Evolutionary conservation across 2,329 filamentous ascomycete species (phyloP).

Genomic region (Stagonosporopsis cucurbitacearum): DNA sequence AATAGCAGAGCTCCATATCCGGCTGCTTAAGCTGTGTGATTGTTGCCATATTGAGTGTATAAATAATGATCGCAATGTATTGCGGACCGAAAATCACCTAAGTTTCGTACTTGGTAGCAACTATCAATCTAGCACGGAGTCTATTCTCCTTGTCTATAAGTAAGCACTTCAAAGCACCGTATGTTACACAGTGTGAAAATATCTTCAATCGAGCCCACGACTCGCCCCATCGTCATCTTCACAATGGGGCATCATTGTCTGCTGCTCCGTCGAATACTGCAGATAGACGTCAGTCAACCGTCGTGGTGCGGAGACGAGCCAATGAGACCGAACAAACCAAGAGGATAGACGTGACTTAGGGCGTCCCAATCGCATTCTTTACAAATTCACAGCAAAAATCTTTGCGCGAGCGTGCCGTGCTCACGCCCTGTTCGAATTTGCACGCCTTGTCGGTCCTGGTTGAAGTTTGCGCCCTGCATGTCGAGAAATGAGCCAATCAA

Average conservation of each 20-base stretch:
- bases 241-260: not conserved
- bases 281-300: conserved; percentile 1
- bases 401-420: not conserved
- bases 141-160: not conserved
- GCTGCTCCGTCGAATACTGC: not conserved
- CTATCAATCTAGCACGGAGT: not conserved
- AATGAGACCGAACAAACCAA: not conserved
- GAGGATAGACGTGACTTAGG: not conserved
- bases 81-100: not conserved
- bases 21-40: conserved; percentile 9
- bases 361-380: not conserved
- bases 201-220: not conserved
- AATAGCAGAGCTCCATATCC: conserved; percentile 11
- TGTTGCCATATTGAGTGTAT: conserved; percentile 1
- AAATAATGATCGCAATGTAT: not conserved
- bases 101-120: not conserved
- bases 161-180: not conserved
- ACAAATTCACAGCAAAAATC: not conserved
- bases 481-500: conserved; percentile 10
- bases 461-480: conserved; percentile 9
- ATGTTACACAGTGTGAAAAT: not conserved
- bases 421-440: conserved; percentile 12
- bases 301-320: not conserved
- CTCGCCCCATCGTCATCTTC: not conserved
- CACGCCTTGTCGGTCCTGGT: conserved; percentile 1